Evolutionary conservation across 176 grass and related monocot species (phyloP).

Genomic region (Carex littledalei): DNA sequence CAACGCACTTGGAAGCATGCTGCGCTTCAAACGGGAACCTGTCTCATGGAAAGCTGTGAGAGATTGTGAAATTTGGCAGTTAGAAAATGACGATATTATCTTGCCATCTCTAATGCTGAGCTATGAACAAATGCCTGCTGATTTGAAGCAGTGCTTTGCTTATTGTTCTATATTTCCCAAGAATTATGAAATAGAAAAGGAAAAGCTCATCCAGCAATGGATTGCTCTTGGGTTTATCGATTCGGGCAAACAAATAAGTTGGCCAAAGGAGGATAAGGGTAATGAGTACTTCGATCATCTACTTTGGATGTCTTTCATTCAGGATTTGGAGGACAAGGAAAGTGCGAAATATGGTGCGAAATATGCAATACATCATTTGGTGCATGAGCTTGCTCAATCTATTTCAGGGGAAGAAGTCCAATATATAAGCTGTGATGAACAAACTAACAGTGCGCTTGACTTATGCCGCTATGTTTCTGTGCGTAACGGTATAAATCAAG

Average conservation of each 20-base stretch:
- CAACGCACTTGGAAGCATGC: slow-evolving; percentile 45
- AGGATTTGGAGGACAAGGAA: slow-evolving; percentile 39
- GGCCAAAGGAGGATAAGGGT: slow-evolving; percentile 25
- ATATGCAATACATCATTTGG: slow-evolving; percentile 56
- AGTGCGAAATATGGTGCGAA: slow-evolving; percentile 27
- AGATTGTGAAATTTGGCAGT: slow-evolving; percentile 45
- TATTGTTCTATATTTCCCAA: slow-evolving; percentile 59
- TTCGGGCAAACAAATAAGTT: background rate
- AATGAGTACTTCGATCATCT: slow-evolving; percentile 49
- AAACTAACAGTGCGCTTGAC: background rate
- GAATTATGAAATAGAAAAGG: slow-evolving; percentile 42
- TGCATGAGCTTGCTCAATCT: slow-evolving; percentile 56
- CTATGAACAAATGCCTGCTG: slow-evolving; percentile 41
- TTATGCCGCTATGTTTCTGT: slow-evolving; percentile 34
- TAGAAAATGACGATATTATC: slow-evolving; percentile 29
- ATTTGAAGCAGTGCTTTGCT: slow-evolving; percentile 55
- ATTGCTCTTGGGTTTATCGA: slow-evolving; percentile 51
- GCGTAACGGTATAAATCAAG: background rate
- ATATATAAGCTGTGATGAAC: background rate
- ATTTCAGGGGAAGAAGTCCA: slow-evolving; percentile 48
- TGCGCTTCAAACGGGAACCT: slow-evolving; percentile 38
- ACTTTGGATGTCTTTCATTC: slow-evolving; percentile 51
- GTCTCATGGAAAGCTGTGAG: slow-evolving; percentile 40
- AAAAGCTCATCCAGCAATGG: slow-evolving; percentile 55
- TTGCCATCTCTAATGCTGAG: slow-evolving; percentile 50